Evolutionary conservation across 495 filamentous ascomycete genomes (phyloP), one percentile per base, ranked within the genome.

Genomic region (Penicillium longicatenatum): DNA sequence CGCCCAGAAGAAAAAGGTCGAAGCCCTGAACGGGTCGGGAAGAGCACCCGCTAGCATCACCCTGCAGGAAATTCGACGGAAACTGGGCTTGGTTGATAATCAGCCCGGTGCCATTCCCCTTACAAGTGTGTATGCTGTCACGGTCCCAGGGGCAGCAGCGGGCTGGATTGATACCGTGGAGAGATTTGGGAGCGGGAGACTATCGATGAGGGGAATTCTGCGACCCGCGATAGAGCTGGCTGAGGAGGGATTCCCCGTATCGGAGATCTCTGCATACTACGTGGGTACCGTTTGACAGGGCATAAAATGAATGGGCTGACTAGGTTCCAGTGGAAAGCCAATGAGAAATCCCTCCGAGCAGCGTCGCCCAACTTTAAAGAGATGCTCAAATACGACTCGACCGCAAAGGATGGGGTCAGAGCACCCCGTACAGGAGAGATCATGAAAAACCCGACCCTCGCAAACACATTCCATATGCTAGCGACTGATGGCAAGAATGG

Each of bases 161-260:
- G 49, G 26, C 7, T 51, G 49, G 49, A 22, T 51, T 6, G 49
- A 51, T 51, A 51, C 49, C 17, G 49, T 51, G 12, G 49, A 51
- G 31, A 51, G 31, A 22, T 51, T 51, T 51, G 49, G 49, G 21
- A 51, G 30, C 21, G 31, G 49, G 8, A 51, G 26, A 16, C 31
- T 51, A 8, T 35, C 49, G 2, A 10, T 51, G 16, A 12, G 39
- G 19, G 8, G 39, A 3, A 39, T 51, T 31, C 31, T 51, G 11
- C 7, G 37, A 14, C 49, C 49, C 3, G 49, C 49, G 2, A 51
- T 51, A 30, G 30, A 37, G 9, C 3, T 51, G 49, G 49, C 30
- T 14, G 49, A 51, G 8, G 16, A 37, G 7, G 49, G 49, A 9
- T 51, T 35, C 39, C 30, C 31, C 7, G 49, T 51, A 4, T 51